A percentile compares a stretch with the other conserved stretches of the same genome.
phyloP scores from a whole-genome alignment of 805 yeast species.

The Metschnikowia picachoensis region DNA sequence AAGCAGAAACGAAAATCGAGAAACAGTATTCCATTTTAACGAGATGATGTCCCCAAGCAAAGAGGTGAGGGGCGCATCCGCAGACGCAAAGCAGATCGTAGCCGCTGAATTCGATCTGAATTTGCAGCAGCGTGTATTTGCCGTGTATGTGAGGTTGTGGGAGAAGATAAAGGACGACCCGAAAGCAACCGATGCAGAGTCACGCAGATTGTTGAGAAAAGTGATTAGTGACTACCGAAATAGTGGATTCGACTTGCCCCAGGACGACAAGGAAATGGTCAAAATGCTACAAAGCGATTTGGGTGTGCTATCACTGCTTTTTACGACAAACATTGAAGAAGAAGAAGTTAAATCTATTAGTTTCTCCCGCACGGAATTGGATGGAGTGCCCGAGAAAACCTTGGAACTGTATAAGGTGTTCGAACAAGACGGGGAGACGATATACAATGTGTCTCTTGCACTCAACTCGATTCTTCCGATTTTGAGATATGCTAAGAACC shows the following conservation, averaged over 20 bases:
- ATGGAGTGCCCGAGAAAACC: conserved; percentile 67
- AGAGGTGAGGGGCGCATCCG: conserved; percentile 65
- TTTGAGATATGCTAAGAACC: conserved; percentile 59
- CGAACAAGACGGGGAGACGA: conserved; percentile 37
- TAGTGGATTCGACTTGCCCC: conserved; percentile 63
- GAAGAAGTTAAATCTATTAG: conserved; percentile 62
- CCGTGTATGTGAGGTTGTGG: conserved; percentile 53
- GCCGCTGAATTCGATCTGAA: conserved; percentile 59
- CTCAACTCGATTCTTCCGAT: conserved; percentile 77
- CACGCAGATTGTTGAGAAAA: conserved; percentile 54
- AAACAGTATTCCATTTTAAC: conserved; percentile 57
- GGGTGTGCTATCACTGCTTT: conserved; percentile 51
- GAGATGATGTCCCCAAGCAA: conserved; percentile 66
- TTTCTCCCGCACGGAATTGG: conserved; percentile 62
- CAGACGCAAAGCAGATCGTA: conserved; percentile 54
- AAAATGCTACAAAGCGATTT: conserved; percentile 56
- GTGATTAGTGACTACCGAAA: conserved; percentile 53
- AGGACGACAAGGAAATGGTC: conserved; percentile 50
- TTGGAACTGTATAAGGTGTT: conserved; percentile 52
- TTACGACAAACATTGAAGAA: conserved; percentile 55
- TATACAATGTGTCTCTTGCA: conserved; percentile 66
- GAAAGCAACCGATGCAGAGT: conserved; percentile 43
- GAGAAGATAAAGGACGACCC: conserved; percentile 24
- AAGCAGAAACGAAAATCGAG: conserved; percentile 43
- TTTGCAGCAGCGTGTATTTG: conserved; percentile 61